Percentiles rank a stretch among this genome's conserved stretches.
Evolutionary conservation across 2,329 filamentous ascomycete species (phyloP).

Genomic region (Rugonectria rugulosa): DNA sequence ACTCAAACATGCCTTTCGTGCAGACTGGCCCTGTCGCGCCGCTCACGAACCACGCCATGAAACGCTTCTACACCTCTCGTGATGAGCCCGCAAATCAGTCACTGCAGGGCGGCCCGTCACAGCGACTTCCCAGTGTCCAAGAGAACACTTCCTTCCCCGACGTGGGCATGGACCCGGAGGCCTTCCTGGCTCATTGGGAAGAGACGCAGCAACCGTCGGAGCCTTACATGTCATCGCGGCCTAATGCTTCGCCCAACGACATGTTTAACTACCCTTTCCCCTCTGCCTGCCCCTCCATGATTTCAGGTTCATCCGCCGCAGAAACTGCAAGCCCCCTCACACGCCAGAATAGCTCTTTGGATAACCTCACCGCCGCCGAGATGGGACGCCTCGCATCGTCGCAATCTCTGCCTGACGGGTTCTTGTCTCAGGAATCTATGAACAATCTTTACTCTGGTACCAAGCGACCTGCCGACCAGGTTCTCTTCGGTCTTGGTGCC

Average conservation of each 20-base stretch:
- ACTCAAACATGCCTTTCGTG: constrained; percentile 49
- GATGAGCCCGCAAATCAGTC: constrained; percentile 42
- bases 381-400: constrained; percentile 50
- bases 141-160: constrained; percentile 43
- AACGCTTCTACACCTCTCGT: constrained; percentile 42
- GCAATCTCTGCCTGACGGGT: constrained; percentile 42
- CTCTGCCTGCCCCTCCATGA: constrained; percentile 53
- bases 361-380: constrained; percentile 41
- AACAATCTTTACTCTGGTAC: constrained; percentile 28
- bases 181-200: constrained; percentile 46
- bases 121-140: constrained; percentile 47
- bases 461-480: constrained; percentile 43
- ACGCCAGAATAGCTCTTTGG: constrained; percentile 51
- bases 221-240: constrained; percentile 35
- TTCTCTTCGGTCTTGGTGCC: constrained; percentile 50
- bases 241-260: constrained; percentile 35
- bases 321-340: constrained; percentile 51
- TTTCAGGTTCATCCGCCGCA: constrained; percentile 49
- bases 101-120: constrained; percentile 27
- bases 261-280: constrained; percentile 39
- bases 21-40: constrained; percentile 45
- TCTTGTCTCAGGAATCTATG: constrained; percentile 34
- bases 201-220: constrained; percentile 30
- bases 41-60: constrained; percentile 37
- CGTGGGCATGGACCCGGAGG: constrained; percentile 49